Base-by-base conservation (phyloP, 768 basidiomycete species). In the Termitomyces sp. region DNA sequence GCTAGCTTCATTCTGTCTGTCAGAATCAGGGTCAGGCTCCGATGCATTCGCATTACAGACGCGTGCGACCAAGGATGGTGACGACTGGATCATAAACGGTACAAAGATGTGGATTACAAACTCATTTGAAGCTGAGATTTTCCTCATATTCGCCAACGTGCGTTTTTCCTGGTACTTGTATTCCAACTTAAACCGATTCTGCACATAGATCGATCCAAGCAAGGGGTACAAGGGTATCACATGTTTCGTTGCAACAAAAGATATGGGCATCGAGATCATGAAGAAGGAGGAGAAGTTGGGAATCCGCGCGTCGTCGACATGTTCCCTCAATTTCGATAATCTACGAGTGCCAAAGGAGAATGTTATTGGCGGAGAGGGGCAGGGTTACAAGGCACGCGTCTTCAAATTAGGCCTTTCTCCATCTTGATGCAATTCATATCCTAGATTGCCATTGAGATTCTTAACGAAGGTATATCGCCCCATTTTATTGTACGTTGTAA, bases 21-120 rank as follows among this genome's bases (percentile, higher is more conserved):
- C 94, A 0, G 97, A 99, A 68, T 75, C 94, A 1, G 86, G 83
- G 0, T 95, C 94, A 9, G 97, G 97, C 2, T 97, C 94, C 5
- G 97, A 99, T 67, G 97, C 97, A 0, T 99, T 99, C 68, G 94
- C 96, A 0, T 76, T 99, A 34, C 92, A 96, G 69, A 94, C 97
- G 1, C 89, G 90, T 11, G 96, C 97, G 16, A 87, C 79, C 68
- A 91, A 89, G 70, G 87, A 92, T 45, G 94, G 92, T 17, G 84
- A 89, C 63, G 70, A 87, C 69, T 98, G 88, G 82, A 75, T 94
- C 30, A 69, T 99, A 52, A 95, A 94, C 63, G 97, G 97, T n/a
- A 91, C 92, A 55, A 99, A 99, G 78, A 95, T 96, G 94, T 97
- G 94, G 94, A 97, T 98, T 58, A 96, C 94, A 25, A 98, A 98